Evolutionary conservation across 139 green algal species (phyloP).

Genomic region (Coelastrella sp.): DNA sequence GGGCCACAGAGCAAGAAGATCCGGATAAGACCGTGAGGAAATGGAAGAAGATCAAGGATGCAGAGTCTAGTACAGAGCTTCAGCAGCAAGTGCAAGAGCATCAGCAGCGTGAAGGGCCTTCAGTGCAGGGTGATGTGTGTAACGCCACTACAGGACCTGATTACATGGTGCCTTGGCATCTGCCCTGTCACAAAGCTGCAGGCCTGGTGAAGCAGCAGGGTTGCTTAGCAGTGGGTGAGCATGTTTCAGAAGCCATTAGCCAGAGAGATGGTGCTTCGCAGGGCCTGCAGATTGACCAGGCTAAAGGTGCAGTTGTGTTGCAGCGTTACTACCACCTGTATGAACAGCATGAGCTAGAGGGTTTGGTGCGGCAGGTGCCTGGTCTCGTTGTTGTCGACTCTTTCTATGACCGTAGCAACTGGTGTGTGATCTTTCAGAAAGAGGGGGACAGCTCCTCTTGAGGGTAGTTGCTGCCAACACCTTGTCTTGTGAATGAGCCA

Average conservation of each 20-base stretch:
- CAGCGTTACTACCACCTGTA: conserved; percentile 99
- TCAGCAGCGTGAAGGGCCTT: not conserved
- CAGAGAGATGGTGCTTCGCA: too few relatives aligned
- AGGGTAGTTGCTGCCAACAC: too few relatives aligned
- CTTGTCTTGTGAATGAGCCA: too few relatives aligned
- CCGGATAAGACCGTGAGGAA: conserved; percentile 85
- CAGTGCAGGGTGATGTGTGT: not conserved
- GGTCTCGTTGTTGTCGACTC: conserved; percentile 58
- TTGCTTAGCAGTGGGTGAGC: too few relatives aligned
- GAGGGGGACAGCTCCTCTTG: not conserved
- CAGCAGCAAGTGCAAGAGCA: conserved; percentile 20
- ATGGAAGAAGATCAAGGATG: conserved; percentile 77
- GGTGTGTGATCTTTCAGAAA: conserved; percentile 75
- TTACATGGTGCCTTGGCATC: conserved; percentile 98
- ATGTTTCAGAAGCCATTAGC: too few relatives aligned
- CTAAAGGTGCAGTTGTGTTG: conserved; percentile 89
- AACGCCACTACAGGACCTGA: conserved; percentile 59
- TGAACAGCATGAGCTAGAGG: conserved; percentile 81
- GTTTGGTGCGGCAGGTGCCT: conserved; percentile 65
- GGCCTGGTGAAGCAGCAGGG: not conserved
- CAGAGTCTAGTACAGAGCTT: not conserved
- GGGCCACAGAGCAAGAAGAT: conserved; percentile 94
- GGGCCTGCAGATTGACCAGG: conserved; percentile 76
- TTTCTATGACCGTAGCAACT: conserved; percentile 94
- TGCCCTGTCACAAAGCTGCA: conserved; percentile 88